Evolutionary conservation across 371 early-diverging fungal genomes (phyloP), one percentile per base, ranked within the genome.

Genomic region (Mucor racemosus): DNA sequence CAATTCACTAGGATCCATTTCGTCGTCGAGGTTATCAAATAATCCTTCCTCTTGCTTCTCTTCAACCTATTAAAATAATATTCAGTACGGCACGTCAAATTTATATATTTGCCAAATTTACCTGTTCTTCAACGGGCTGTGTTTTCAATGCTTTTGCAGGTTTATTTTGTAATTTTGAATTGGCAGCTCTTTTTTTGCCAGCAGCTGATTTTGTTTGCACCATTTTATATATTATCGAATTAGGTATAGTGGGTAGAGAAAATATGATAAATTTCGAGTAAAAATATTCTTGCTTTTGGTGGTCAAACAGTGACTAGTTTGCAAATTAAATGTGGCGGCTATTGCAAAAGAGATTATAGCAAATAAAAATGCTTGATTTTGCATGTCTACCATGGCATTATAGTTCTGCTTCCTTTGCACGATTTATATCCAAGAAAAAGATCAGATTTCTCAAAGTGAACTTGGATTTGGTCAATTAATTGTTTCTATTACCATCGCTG

Each of bases 1-100:
- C 17, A 80, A 13, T 41, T 54, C 71, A 36, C 62, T 50, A 1
- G 78, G 61, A 67, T 74, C 75, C 76, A 76, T 76, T 60, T 76
- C 69, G 44, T 77, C 76, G 40, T 80, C 80, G 10, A 80, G 74
- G 58, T 80, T 73, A 60, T 77, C 80, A 68, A 80, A 77, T 15
- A 80, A 55, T 13, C 74, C 76, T 53, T 68, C 75, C 5, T 46
- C 62, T 41, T 62, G 33, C 21, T 58, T 54, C 26, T 62, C 63
- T 50, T 50, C 36, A 5, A 62, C 31, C 53, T 62, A 31, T 36
- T 26, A 17, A 31, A 58, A 13, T 10, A 31, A 39, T 21, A 34
- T 13, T 17, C 3, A 33, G 13, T 17, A 31, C 31, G 26, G 4
- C 31, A 33, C 34, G 39, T 62, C 33, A 54, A 26, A 21, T 8